Evolutionary conservation across 2,329 filamentous ascomycete genomes (phyloP), one percentile per base, ranked within the genome.

Genomic region (Fusarium robinianum): DNA sequence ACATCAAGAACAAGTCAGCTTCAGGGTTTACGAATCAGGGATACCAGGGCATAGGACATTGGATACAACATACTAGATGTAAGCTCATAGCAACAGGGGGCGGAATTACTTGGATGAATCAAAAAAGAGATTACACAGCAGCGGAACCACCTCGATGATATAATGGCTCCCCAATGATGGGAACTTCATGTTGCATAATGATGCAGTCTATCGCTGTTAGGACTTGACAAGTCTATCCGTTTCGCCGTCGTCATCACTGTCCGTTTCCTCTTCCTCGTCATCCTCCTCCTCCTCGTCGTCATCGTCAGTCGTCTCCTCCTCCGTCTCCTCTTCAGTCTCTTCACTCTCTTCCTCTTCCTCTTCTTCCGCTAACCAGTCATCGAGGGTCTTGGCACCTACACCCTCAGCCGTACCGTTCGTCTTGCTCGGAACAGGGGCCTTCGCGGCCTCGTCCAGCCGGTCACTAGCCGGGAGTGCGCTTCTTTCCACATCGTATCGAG

Each of bases 311-410:
- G 74, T 72, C 10, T 73, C 73, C 6, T 72, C 74, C 6, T 76
- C 73, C 3, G 78, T 78, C 5, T 76, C 74, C 6, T 76, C 77
- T 2, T 74, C 76, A 16, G 78, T 76, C 8, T 76, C 74, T 8
- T 78, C 79, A 2, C 76, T 80, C n/a, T 76, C 78, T 18, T 74
- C 76, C 11, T 83, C 80, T 29, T 81, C 83, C 61, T 90, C 87
- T 29, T 81, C 83, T 61, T 90, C 87, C 5, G 85, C 90, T 43
- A 97, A 74, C 91, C 94, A 97, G 65, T 96, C 90, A 71, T 97
- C 90, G 51, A 99, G 72, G 14, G 85, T 89, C 78, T 95, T 96
- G 26, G 82, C 81, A 37, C 78, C 77, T 1, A 75, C 65, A 8
- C 69, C 74, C 34, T 83, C 83, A 5, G 70, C 68, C 10, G 69